A percentile compares a stretch with the other conserved stretches of the same genome.
Conservation (phyloP, 2,329 filamentous ascomycete genomes). For the Cytospora schulzeri region DNA sequence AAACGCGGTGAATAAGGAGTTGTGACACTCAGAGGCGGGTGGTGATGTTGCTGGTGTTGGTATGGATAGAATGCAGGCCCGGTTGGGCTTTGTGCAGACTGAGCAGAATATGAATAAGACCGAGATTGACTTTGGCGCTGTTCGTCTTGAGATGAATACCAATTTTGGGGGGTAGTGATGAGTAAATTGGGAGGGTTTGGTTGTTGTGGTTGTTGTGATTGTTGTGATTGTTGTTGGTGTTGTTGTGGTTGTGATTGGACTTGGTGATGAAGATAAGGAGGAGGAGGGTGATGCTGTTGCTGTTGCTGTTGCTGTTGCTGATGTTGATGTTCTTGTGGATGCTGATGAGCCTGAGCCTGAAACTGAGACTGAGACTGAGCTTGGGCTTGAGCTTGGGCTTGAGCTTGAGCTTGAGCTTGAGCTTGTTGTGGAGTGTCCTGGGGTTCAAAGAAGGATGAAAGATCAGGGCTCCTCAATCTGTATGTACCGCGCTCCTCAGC, state of each 20-base stretch:
- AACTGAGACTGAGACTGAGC: conserved; percentile 23
- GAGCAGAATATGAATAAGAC: conserved; percentile 27
- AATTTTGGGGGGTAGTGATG: conserved; percentile 22
- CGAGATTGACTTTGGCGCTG: conserved; percentile 19
- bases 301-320: conserved; percentile 21
- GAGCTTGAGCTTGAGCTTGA: conserved; percentile 2
- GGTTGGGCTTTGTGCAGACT: conserved; percentile 25
- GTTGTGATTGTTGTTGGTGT: conserved; percentile 34
- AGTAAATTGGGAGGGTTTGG: conserved; percentile 18
- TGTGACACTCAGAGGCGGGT: conserved; percentile 12
- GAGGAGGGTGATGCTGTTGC: too few relatives aligned
- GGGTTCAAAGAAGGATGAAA: conserved; percentile 22
- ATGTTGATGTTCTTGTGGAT: conserved; percentile 31
- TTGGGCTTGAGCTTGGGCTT: conserved; percentile 24
- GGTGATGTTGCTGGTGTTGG: not conserved
- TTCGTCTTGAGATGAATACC: conserved; percentile 24
- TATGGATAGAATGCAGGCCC: conserved; percentile 23
- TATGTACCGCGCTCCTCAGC: conserved; percentile 22
- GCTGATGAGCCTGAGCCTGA: conserved; percentile 28
- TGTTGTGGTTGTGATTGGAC: conserved; percentile 29
- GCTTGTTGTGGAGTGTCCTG: conserved; percentile 10
- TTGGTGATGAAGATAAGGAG: not conserved
- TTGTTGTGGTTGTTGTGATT: conserved; percentile 1
- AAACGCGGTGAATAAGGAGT: conserved; percentile 24
- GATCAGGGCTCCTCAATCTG: conserved; percentile 18